Evolutionary conservation across 148 eudicot genomes (phyloP).

Genomic region (Chenopodium suecicum): DNA sequence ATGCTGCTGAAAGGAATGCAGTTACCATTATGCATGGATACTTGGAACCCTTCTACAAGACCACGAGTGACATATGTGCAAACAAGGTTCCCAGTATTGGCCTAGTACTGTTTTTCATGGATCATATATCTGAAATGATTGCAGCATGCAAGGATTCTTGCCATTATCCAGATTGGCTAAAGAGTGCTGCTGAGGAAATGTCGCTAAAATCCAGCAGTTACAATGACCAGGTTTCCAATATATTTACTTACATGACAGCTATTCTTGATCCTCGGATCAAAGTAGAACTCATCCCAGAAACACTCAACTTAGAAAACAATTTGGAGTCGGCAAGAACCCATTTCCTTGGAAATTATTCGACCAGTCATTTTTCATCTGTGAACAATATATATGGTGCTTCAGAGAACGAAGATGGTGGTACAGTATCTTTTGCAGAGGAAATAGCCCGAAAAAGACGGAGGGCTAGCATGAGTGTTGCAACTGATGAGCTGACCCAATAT

Average conservation of each 20-base stretch:
- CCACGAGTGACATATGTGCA: conserved; percentile 64
- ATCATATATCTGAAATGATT: conserved; percentile 73
- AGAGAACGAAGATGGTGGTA: conserved; percentile 48
- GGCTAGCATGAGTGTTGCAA: conserved; percentile 47
- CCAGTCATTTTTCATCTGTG: conserved; percentile 48
- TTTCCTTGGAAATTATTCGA: conserved; percentile 64
- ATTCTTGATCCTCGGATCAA: conserved; percentile 87
- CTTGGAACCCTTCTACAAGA: conserved; percentile 81
- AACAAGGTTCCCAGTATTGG: conserved; percentile 64
- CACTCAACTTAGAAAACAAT: conserved; percentile 54
- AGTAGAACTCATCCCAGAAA: conserved; percentile 73
- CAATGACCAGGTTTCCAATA: conserved; percentile 59
- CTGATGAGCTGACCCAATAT: conserved; percentile 79
- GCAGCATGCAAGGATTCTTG: conserved; percentile 61
- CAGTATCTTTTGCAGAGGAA: conserved; percentile 85
- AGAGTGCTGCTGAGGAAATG: conserved; percentile 63
- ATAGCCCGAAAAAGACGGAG: conserved; percentile 81
- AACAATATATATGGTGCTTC: conserved; percentile 40
- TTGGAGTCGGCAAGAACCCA: conserved; percentile 63
- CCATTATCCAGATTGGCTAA: conserved; percentile 82
- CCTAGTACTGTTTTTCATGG: conserved; percentile 85
- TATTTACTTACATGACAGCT: conserved; percentile 72
- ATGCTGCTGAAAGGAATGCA: conserved; percentile 62
- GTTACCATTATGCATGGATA: conserved; percentile 51
- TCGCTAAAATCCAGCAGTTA: conserved; percentile 47